These are phyloP conservation scores for Pistacia atlantica DNA, from an alignment of 345 rosid genomes.

Conservation along the genomic window DNA sequence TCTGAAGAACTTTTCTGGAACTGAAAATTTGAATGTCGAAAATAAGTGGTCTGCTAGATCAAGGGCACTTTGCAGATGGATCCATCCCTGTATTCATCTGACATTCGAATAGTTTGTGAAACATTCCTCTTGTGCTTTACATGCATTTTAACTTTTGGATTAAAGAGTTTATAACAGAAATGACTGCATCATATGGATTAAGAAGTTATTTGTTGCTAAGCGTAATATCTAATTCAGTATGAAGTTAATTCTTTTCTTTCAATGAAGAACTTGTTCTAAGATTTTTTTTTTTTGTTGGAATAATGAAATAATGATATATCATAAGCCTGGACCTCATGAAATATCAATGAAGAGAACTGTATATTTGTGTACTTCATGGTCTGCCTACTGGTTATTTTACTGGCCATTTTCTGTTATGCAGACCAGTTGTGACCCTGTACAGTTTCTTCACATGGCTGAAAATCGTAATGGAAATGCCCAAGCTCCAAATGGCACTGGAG, in stretches of 20 bases:
- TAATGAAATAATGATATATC: not conserved
- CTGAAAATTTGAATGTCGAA: not conserved
- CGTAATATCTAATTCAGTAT: not conserved
- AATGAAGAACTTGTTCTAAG: not conserved
- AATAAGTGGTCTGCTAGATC: not conserved
- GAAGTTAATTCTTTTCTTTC: not conserved
- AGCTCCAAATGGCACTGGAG: slow-evolving; percentile 44
- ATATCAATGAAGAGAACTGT: not conserved
- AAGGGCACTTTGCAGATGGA: not conserved
- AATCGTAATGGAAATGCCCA: slow-evolving; percentile 54
- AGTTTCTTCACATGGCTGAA: slow-evolving; percentile 53
- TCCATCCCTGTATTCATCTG: not conserved
- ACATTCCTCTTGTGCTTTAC: not conserved
- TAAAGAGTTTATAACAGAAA: not conserved
- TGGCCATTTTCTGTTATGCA: not conserved
- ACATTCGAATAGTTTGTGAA: no score
- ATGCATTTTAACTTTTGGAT: not conserved
- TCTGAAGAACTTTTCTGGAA: not conserved
- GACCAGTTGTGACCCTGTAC: not conserved
- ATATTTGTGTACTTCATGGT: not conserved
- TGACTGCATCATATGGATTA: not conserved
- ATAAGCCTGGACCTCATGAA: not conserved
- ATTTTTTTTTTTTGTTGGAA: not conserved
- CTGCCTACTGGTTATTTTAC: not conserved
- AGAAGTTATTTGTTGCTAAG: not conserved